A percentile compares a stretch with the other conserved stretches of the same genome.
phyloP scores from a whole-genome alignment of 768 basidiomycete species.

The Scleroderma bovista region DNA sequence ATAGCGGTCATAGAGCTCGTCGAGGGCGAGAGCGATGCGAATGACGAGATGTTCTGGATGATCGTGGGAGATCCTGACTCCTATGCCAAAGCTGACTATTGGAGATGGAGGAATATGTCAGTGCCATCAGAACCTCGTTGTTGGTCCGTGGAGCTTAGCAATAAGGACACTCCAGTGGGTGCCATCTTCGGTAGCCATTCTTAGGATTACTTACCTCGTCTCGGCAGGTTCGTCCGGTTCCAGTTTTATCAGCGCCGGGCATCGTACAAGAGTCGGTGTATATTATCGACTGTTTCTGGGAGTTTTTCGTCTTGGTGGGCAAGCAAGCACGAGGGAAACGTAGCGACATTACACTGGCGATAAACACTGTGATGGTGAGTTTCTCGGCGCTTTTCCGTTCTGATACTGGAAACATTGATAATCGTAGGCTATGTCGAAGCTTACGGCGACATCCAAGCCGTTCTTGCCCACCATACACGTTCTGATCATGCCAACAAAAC shows the following conservation, averaged over 20 bases:
- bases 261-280: constrained; percentile 46
- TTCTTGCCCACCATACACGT: constrained; percentile 72
- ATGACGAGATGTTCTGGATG: constrained; percentile 85
- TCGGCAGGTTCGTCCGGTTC: constrained; percentile 43
- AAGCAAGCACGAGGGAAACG: constrained; percentile 56
- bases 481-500: constrained; percentile 64
- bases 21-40: constrained; percentile 57
- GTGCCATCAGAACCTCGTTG: constrained; percentile 42
- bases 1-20: constrained; percentile 47
- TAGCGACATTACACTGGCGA: constrained; percentile 54
- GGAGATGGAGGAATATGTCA: constrained; percentile 61
- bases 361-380: constrained; percentile 52
- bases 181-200: neutral
- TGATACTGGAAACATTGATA: neutral
- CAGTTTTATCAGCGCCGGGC: constrained; percentile 37
- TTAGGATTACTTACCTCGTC: constrained; percentile 2
- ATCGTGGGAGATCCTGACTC: constrained; percentile 63
- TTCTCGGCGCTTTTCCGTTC: neutral
- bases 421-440: constrained; percentile 47
- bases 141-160: constrained; percentile 50
- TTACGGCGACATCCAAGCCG: constrained; percentile 50
- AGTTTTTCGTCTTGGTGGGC: constrained; percentile 73
- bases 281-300: constrained; percentile 73
- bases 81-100: constrained; percentile 77
- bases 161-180: constrained; percentile 38